Evolutionary conservation across 2,329 filamentous ascomycete species (phyloP).

Genomic region (Metarhizium brunneum): DNA sequence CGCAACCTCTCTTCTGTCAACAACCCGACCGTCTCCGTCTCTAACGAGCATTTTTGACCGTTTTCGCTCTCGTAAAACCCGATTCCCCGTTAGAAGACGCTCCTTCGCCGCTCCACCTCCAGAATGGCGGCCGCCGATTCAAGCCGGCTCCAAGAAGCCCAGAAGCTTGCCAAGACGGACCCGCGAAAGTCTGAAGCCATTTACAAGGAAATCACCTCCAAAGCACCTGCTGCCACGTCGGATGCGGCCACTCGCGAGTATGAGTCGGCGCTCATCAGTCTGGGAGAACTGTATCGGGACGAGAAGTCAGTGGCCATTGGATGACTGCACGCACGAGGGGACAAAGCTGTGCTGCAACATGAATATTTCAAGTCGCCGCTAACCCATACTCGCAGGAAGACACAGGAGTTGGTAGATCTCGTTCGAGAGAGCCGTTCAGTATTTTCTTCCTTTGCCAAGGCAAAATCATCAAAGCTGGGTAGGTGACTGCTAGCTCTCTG

Average conservation of each 20-base stretch:
- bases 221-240: slow-evolving; percentile 70
- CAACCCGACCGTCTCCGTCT: neutral
- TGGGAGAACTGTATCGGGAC: slow-evolving; percentile 90
- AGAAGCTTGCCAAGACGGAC: slow-evolving; percentile 71
- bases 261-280: slow-evolving; percentile 74
- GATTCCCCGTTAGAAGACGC: neutral
- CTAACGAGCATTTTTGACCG: neutral
- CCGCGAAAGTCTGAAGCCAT: slow-evolving; percentile 75
- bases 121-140: slow-evolving; percentile 51
- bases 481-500: slow-evolving; percentile 24
- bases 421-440: slow-evolving; percentile 85
- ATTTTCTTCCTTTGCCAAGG: slow-evolving; percentile 94
- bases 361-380: neutral
- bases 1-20: neutral
- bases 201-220: slow-evolving; percentile 84
- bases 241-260: slow-evolving; percentile 88
- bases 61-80: neutral
- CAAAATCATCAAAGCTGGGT: slow-evolving; percentile 98
- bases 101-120: slow-evolving; percentile 1
- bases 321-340: neutral
- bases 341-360: neutral
- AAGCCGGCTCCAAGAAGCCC: slow-evolving; percentile 74
- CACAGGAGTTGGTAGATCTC: slow-evolving; percentile 78
- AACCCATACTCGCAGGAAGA: slow-evolving; percentile 44
- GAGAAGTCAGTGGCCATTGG: slow-evolving; percentile 52